Percentiles rank a stretch among this genome's conserved stretches.
Evolutionary conservation across 768 basidiomycete genomes (phyloP).

Genomic region (Mycena indigotica): DNA sequence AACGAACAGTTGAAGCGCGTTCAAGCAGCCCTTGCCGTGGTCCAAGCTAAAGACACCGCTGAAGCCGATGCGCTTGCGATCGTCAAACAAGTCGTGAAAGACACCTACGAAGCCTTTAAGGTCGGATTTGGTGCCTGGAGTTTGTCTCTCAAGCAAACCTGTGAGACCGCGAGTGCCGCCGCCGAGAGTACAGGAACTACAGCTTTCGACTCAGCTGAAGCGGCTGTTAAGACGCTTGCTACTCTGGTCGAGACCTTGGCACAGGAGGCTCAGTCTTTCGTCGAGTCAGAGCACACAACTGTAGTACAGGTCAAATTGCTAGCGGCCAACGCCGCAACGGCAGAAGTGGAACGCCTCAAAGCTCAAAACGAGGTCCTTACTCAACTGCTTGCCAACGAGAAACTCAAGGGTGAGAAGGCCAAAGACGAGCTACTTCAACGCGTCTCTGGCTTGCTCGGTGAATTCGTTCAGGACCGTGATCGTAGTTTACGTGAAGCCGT

Average conservation of each 20-base stretch:
- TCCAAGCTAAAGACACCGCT: conserved; percentile 57
- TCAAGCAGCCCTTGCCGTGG: conserved; percentile 50
- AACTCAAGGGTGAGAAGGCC: conserved; percentile 62
- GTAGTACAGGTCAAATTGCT: conserved; percentile 52
- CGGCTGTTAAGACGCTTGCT: conserved; percentile 59
- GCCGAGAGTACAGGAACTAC: conserved; percentile 45
- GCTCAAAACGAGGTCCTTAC: conserved; percentile 70
- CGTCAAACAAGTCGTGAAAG: conserved; percentile 52
- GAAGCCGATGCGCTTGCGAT: conserved; percentile 54
- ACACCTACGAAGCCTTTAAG: conserved; percentile 56
- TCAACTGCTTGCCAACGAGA: conserved; percentile 66
- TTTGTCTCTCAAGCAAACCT: conserved; percentile 50
- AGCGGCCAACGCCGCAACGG: conserved; percentile 46
- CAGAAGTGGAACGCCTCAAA: conserved; percentile 63
- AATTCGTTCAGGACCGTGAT: conserved; percentile 71
- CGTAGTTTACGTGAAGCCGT: conserved; percentile 62
- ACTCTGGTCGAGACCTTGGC: conserved; percentile 63
- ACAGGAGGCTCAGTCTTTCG: conserved; percentile 57
- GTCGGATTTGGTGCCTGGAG: conserved; percentile 59
- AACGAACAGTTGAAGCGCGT: conserved; percentile 60
- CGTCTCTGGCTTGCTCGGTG: conserved; percentile 70
- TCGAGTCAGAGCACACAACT: conserved; percentile 55
- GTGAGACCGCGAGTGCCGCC: conserved; percentile 49
- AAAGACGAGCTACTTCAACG: conserved; percentile 76
- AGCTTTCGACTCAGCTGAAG: conserved; percentile 56